Percentiles rank a stretch among this genome's conserved stretches.
Conservation (phyloP, 1,139 yeast species). For the Magnusiomyces suaveolens region DNA sequence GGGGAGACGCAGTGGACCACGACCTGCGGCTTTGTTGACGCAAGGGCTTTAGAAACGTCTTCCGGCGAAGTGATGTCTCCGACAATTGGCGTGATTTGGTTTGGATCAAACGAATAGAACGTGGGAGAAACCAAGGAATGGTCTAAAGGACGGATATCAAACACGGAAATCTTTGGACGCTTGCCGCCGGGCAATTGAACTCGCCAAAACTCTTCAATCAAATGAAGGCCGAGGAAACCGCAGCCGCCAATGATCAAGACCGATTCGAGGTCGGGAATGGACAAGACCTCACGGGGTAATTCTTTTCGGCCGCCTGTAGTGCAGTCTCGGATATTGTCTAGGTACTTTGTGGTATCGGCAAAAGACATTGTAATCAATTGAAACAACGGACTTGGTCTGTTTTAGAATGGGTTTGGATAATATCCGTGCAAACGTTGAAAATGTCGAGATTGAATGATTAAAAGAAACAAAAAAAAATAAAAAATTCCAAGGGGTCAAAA, state of each 20-base stretch:
- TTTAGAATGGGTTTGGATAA: too few relatives aligned
- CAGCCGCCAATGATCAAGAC: slow-evolving; percentile 87
- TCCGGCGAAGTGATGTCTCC: slow-evolving; percentile 77
- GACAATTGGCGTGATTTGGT: slow-evolving; percentile 48
- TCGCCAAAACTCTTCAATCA: slow-evolving; percentile 73
- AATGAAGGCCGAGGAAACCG: slow-evolving; percentile 88
- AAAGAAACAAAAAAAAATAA: too few relatives aligned
- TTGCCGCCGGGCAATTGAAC: slow-evolving; percentile 36
- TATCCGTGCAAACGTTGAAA: too few relatives aligned
- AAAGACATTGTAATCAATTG: not conserved
- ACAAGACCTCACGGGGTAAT: slow-evolving; percentile 4
- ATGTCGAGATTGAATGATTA: too few relatives aligned
- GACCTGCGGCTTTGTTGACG: slow-evolving; percentile 52
- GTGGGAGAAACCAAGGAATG: slow-evolving; percentile 52
- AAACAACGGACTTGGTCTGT: not conserved
- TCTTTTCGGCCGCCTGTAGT: not conserved
- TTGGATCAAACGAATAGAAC: slow-evolving; percentile 64
- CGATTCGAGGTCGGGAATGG: slow-evolving; percentile 34
- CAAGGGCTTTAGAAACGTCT: slow-evolving; percentile 60
- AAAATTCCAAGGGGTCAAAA: too few relatives aligned
- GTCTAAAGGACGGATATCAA: slow-evolving; percentile 72
- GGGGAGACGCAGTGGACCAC: slow-evolving; percentile 97
- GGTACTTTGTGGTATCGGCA: not conserved
- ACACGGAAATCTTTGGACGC: slow-evolving; percentile 69
- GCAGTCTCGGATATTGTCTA: slow-evolving; percentile 3